phyloP scores from a whole-genome alignment of 2,329 filamentous ascomycete genomes.

The Aureobasidium sp. region DNA sequence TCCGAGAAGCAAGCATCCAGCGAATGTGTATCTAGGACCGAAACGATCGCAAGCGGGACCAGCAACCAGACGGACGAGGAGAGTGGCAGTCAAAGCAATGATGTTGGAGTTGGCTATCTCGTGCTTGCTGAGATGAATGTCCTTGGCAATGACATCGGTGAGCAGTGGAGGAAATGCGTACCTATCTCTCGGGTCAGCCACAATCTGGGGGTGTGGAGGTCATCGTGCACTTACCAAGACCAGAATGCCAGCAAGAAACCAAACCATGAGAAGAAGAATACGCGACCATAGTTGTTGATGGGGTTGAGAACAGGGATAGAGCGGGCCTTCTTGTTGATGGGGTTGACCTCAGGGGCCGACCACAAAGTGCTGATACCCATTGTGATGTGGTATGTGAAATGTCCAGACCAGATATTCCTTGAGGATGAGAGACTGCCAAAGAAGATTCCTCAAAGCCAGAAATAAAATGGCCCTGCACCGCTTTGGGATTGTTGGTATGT shows the following conservation, averaged over 20 bases:
- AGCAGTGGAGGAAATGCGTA: constrained; percentile 85
- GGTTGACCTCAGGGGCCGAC: constrained; percentile 65
- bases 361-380: constrained; percentile 27
- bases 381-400: background rate
- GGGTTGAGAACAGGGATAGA: constrained; percentile 74
- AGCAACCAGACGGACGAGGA: constrained; percentile 68
- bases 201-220: background rate
- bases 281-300: constrained; percentile 69
- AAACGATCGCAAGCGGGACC: constrained; percentile 81
- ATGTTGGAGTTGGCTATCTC: constrained; percentile 89
- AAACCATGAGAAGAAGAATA: constrained; percentile 85
- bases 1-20: constrained; percentile 66
- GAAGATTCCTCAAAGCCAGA: background rate
- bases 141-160: constrained; percentile 68
- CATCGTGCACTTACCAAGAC: constrained; percentile 51
- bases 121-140: constrained; percentile 60
- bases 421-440: background rate
- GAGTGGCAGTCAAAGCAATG: constrained; percentile 63
- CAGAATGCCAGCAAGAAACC: constrained; percentile 83
- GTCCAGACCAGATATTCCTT: background rate
- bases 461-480: background rate
- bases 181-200: constrained; percentile 34
- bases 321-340: constrained; percentile 72
- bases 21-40: constrained; percentile 73
- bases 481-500: constrained; percentile 3